phyloP scores from a whole-genome alignment of 805 yeast species.

The Ogataea pini region DNA sequence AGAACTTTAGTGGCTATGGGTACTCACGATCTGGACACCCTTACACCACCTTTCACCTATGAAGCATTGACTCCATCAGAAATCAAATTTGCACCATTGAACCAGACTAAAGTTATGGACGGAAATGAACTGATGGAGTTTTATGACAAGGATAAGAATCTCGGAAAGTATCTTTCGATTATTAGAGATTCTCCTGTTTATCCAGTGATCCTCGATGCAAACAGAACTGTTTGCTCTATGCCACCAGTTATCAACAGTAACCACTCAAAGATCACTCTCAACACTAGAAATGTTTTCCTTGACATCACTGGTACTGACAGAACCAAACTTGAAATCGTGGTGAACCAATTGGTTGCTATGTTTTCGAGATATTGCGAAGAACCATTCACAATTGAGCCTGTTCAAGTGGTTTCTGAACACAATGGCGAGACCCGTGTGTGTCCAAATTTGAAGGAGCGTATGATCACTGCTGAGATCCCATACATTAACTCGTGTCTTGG shows the following conservation, averaged over 20 bases:
- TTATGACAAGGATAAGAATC: conserved; percentile 86
- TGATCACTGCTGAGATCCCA: conserved; percentile 68
- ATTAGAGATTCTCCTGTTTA: conserved; percentile 85
- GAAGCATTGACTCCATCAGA: conserved; percentile 81
- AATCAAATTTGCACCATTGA: conserved; percentile 72
- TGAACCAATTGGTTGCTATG: conserved; percentile 93
- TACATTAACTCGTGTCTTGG: conserved; percentile 95
- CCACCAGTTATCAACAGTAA: conserved; percentile 98
- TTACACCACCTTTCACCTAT: conserved; percentile 77
- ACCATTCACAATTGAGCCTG: conserved; percentile 88
- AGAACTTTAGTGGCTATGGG: conserved; percentile 98
- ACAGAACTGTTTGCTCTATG: conserved; percentile 78
- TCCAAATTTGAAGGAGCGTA: conserved; percentile 72
- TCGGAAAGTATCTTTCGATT: conserved; percentile 85
- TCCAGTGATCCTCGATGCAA: conserved; percentile 84
- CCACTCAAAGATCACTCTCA: conserved; percentile 79
- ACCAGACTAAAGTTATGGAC: conserved; percentile 66
- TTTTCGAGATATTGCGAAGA: conserved; percentile 82
- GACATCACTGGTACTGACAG: conserved; percentile 95
- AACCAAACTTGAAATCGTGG: conserved; percentile 91
- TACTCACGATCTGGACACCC: conserved; percentile 88
- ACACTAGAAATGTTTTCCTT: conserved; percentile 85
- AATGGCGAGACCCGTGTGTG: conserved; percentile 71
- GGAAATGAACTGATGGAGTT: conserved; percentile 84
- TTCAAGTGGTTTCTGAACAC: conserved; percentile 79